Conservation (phyloP, 805 yeast species). For the Allodekkera sacchari region DNA sequence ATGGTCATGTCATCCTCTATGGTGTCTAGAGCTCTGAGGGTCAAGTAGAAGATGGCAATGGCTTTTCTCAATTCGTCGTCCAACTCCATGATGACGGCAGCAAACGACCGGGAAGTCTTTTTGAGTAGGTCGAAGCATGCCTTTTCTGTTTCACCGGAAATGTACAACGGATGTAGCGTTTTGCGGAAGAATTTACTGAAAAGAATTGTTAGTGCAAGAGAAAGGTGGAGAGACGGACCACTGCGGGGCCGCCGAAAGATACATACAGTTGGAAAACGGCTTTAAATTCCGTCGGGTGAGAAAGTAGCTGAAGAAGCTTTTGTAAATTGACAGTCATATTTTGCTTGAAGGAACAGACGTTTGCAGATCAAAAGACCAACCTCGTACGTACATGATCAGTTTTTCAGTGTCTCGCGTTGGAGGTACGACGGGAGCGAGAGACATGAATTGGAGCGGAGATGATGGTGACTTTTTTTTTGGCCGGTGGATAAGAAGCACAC, state of each 20-base stretch:
- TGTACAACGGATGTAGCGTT: conserved; percentile 39
- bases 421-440: too few relatives aligned
- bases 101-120: conserved; percentile 81
- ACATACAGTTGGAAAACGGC: conserved; percentile 57
- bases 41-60: conserved; percentile 75
- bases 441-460: too few relatives aligned
- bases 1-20: conserved; percentile 94
- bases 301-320: conserved; percentile 46
- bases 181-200: conserved; percentile 41
- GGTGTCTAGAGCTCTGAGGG: conserved; percentile 88
- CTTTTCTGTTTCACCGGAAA: conserved; percentile 33
- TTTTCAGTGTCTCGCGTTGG: too few relatives aligned
- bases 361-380: too few relatives aligned
- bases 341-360: not conserved
- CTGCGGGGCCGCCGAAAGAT: not conserved
- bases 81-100: conserved; percentile 86
- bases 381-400: too few relatives aligned
- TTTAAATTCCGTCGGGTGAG: conserved; percentile 66
- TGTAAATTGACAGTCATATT: too few relatives aligned
- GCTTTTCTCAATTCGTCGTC: conserved; percentile 83
- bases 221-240: not conserved
- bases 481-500: too few relatives aligned
- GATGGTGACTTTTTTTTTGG: too few relatives aligned
- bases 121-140: conserved; percentile 63
- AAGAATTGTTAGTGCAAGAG: conserved; percentile 3